Base-by-base conservation (phyloP, 805 yeast genomes). In the Candida vartiovaarae region DNA sequence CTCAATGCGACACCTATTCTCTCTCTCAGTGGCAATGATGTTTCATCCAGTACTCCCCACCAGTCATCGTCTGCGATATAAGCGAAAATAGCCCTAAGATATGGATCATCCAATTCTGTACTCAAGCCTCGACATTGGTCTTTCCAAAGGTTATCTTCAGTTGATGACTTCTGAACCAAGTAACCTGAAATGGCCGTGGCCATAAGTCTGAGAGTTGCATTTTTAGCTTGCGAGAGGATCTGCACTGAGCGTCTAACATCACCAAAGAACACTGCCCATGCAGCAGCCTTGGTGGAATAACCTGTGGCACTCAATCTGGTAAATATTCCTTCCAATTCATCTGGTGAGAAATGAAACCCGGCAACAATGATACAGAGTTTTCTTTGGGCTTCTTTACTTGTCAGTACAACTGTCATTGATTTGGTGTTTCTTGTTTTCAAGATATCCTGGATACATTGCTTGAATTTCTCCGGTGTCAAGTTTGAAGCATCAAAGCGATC, bases 241-340 rank as follows among this genome's bases (percentile, higher is more conserved):
- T 78, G 79, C 4, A 90, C 84, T 0, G 97, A 95, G 40, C 80
- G 73, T 3, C 76, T 73, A 3, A 91, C 84, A 60, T 89, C 86
- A 6, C 95, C 96, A 59, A 87, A 91, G 62, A 91, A 91, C 0
- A 89, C 90, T 0, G 97, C 97, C 95, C 96, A 87, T 0, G 95
- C 98, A 1, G 97, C 99, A 1, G 99, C 98, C 58, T 91, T 82
- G 48, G 89, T 95, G 49, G 75, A 75, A 46, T 76, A 74, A 0
- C 84, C 89, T 11, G 67, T 61, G 0, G 66, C 62, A 24, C 82
- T 76, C 34, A 91, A 68, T 34, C 70, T 68, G 24, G 66, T 64
- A 34, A 85, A 72, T 48, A 82, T 80, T 34, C 75, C 79, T 51
- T 89, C 95, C 48, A 88, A 72, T 58, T 87, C 95, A 26, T 75